A percentile compares a stretch with the other conserved stretches of the same genome.
Evolutionary conservation across 768 basidiomycete species (phyloP).

Genomic region (Leccinellum luteum): DNA sequence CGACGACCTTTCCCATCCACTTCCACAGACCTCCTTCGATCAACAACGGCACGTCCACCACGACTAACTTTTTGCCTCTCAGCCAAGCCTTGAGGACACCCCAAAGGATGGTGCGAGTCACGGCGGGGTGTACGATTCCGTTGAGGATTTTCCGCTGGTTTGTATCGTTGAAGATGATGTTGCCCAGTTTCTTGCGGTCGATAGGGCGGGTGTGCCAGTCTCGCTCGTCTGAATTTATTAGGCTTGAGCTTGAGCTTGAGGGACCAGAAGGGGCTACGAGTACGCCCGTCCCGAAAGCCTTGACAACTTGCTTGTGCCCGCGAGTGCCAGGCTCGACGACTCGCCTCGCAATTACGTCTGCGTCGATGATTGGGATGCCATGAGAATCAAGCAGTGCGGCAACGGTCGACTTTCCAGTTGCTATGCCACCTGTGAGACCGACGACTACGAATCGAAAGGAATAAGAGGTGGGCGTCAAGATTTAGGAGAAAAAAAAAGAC

Average conservation of each 20-base stretch:
- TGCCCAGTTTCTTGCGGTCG: conserved; percentile 80
- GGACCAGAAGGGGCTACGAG: conserved; percentile 38
- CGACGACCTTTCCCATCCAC: conserved; percentile 78
- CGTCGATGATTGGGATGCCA: conserved; percentile 83
- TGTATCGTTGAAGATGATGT: conserved; percentile 80
- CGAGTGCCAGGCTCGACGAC: conserved; percentile 84
- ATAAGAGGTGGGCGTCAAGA: not conserved
- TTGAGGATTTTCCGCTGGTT: conserved; percentile 72
- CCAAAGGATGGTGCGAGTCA: conserved; percentile 74
- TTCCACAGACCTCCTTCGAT: conserved; percentile 86
- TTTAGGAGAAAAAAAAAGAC: not conserved
- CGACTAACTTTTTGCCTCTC: conserved; percentile 69
- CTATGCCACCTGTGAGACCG: conserved; percentile 94
- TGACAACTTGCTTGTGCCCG: conserved; percentile 63
- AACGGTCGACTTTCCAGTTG: conserved; percentile 95
- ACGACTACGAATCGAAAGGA: conserved; percentile 53
- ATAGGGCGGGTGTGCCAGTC: conserved; percentile 57
- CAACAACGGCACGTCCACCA: conserved; percentile 89
- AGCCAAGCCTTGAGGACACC: conserved; percentile 70
- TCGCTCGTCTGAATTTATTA: not conserved
- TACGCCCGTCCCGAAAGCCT: conserved; percentile 68
- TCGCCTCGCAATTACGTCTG: conserved; percentile 83
- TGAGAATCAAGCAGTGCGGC: conserved; percentile 67
- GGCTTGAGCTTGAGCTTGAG: not conserved
- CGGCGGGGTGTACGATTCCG: conserved; percentile 86